Evolutionary conservation across 352 stramenopile genomes (phyloP), one percentile per base, ranked within the genome.

Genomic region (Globisporangium solare): DNA sequence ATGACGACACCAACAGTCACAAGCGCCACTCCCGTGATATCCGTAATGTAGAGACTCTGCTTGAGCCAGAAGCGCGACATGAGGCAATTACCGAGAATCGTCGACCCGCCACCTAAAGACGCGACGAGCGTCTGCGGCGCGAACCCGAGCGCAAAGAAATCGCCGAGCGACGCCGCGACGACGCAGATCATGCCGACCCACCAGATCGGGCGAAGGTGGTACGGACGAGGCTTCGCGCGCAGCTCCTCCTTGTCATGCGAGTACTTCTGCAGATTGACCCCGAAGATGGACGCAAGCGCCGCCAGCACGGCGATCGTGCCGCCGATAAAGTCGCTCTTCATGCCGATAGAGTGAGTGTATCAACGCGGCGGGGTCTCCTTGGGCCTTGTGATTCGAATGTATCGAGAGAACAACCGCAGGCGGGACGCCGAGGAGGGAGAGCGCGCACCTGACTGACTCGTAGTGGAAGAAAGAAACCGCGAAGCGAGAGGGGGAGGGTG

Each of bases 241-340:
- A 74, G 58, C 50, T 88, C 86, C 59, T 97, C 88, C 61, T 89
- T 84, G 64, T 93, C 79, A 55, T 96, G 86, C 49, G 78, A 92
- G 60, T 94, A 94, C 70, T 97, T 97, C 66, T 97, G 87, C 57
- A 95, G 67, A 60, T 97, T 97, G 11, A 96, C 86, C 47, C 88
- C 88, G 42, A 97, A 90, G 74, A 95, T 97, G 58, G 86, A 94
- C 47, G 83, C 69, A 48, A 96, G 70, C 2, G 86, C 68, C n/a
- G 79, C 78, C 22, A 76, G 58, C 14, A 96, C 76, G 51, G 79
- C 81, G 61, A 97, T 86, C 32, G 71, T 64, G 37, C 83, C 88
- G 60, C 87, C 88, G 54, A 95, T 76, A 54, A 88, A 70, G 60
- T 86, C 77, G 68, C 66, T 86, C 68, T 83, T 84, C 77, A 88